Evolutionary conservation across 768 basidiomycete genomes (phyloP).

Genomic region (Butyriboletus loyo): DNA sequence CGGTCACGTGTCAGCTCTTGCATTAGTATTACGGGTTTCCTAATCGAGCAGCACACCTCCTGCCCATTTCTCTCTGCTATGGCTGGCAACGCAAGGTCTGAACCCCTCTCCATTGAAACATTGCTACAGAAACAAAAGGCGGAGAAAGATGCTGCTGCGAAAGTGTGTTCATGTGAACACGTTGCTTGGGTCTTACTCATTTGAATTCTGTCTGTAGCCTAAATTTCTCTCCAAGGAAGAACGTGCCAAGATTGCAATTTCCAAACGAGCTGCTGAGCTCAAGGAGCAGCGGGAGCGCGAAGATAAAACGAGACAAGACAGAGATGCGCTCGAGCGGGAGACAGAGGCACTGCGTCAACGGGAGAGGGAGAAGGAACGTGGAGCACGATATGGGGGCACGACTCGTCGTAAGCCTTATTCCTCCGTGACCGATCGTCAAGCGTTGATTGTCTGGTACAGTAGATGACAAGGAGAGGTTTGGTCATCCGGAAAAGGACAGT

Average conservation of each 20-base stretch:
- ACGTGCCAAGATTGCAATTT: constrained; percentile 83
- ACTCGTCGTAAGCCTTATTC: constrained; percentile 28
- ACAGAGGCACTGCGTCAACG: constrained; percentile 65
- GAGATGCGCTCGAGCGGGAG: constrained; percentile 71
- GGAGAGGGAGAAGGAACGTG: constrained; percentile 39
- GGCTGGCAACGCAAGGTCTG: constrained; percentile 39
- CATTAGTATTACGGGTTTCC: neutral
- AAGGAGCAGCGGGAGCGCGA: constrained; percentile 65
- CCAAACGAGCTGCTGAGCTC: constrained; percentile 83
- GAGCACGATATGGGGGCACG: constrained; percentile 39
- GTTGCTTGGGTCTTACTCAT: neutral
- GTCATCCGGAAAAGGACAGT: constrained; percentile 49
- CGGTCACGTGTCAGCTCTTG: constrained; percentile 18
- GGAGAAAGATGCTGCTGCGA: constrained; percentile 87
- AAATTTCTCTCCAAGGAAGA: constrained; percentile 94
- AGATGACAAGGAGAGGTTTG: constrained; percentile 47
- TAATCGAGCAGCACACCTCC: constrained; percentile 6
- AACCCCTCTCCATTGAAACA: constrained; percentile 87
- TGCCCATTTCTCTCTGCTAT: constrained; percentile 32
- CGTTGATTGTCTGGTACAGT: constrained; percentile 34
- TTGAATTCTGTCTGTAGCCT: constrained; percentile 51
- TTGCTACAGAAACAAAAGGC: constrained; percentile 82
- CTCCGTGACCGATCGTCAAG: neutral
- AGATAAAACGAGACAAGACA: constrained; percentile 55
- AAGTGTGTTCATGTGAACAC: constrained; percentile 46